Percentiles rank a stretch among this genome's conserved stretches.
Conservation (phyloP, 306 rosid species). For the Clitoria ternatea region DNA sequence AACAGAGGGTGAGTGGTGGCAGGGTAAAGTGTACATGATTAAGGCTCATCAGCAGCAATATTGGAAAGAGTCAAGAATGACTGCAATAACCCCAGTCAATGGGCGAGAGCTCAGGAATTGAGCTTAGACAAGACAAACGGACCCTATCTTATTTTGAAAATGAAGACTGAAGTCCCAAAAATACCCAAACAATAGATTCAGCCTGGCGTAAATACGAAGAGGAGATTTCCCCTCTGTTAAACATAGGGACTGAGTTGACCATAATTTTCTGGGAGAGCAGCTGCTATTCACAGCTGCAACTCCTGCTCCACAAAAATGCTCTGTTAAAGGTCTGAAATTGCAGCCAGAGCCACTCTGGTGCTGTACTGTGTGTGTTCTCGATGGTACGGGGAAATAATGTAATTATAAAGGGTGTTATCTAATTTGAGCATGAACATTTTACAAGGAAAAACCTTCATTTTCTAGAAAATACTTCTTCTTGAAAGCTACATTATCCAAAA, state of each 20-base stretch:
- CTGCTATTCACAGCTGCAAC: background rate
- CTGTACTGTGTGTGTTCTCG: background rate
- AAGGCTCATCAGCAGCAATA: background rate
- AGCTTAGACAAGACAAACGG: background rate
- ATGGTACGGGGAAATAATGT: background rate
- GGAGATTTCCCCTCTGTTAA: background rate
- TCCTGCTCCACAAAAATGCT: background rate
- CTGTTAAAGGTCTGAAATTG: background rate
- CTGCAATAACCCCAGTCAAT: background rate
- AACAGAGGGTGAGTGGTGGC: background rate
- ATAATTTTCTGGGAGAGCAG: background rate
- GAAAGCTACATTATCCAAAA: background rate
- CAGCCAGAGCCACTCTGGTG: background rate
- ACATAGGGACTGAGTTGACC: background rate
- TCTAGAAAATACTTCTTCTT: slow-evolving; percentile 5
- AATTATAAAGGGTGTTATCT: background rate
- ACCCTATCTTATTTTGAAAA: background rate
- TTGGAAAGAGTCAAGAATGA: background rate
- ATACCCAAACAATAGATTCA: background rate
- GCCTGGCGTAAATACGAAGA: background rate
- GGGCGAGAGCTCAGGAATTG: background rate
- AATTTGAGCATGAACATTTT: background rate
- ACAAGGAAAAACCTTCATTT: background rate
- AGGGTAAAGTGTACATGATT: background rate
- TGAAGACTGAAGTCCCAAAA: background rate